phyloP scores from a whole-genome alignment of 1,284 basidiomycete species.

The Xerocomus amazonicus region DNA sequence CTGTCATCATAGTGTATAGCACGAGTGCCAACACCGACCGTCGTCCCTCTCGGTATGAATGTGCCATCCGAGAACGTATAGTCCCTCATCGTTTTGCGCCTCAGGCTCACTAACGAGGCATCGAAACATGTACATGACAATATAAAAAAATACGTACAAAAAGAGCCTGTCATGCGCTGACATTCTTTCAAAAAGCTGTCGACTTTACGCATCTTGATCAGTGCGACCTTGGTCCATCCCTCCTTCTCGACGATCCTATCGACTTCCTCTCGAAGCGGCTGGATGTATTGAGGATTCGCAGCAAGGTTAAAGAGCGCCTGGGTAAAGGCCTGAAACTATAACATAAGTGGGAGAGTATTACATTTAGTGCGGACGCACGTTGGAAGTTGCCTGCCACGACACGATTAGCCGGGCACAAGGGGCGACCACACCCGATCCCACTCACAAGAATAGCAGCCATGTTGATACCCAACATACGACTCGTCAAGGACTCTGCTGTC shows the following conservation, averaged over 20 bases:
- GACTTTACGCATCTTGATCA: conserved; percentile 41
- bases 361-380: conserved; percentile 6
- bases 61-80: neutral
- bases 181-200: conserved; percentile 49
- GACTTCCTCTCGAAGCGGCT: conserved; percentile 43
- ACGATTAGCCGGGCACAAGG: neutral
- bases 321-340: conserved; percentile 26
- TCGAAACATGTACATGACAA: neutral
- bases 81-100: neutral
- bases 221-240: conserved; percentile 42
- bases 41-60: neutral
- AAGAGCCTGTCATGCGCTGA: conserved; percentile 35
- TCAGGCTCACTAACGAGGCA: neutral
- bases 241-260: conserved; percentile 35
- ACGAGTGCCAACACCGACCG: neutral
- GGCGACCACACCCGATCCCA: neutral
- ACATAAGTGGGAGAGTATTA: neutral
- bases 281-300: conserved; percentile 36
- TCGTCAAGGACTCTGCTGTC: conserved; percentile 24
- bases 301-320: conserved; percentile 38
- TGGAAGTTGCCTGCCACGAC: conserved; percentile 12
- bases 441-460: conserved; percentile 38
- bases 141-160: neutral
- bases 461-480: conserved; percentile 35
- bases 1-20: neutral